Evolutionary conservation across 2,329 filamentous ascomycete species (phyloP), one percentile per base, ranked within the genome.

Genomic region (Neoarthrinium moseri): DNA sequence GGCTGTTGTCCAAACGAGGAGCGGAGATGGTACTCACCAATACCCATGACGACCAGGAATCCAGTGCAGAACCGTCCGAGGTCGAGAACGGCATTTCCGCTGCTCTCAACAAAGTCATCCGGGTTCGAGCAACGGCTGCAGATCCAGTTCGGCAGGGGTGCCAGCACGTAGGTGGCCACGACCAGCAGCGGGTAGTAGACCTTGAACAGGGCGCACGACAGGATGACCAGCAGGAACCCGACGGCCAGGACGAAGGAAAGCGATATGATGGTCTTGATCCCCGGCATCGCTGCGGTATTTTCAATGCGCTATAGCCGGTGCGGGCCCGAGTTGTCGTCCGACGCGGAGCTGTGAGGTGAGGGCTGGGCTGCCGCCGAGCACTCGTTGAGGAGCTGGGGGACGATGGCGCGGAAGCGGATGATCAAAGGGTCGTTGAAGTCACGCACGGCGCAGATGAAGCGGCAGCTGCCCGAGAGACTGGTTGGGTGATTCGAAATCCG

Each of bases 161-260:
- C 94, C 59, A 97, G 68, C 55, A 96, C 83, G 74, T 96, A 99
- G 59, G 92, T 97, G 58, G 85, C 92, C 53, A 99, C 94, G 58
- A 99, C 94, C 54, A 97, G 83, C 53, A 99, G 83, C 46, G 94
- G 91, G 61, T 94, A 89, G 81, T 95, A 99, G 71, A 90, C 89
- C 66, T 92, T 81, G 81, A 87, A 99, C 57, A 99, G 83, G 41
- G 94, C 94, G 66, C 91, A 95, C 53, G 91, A 96, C 61, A 99
- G 88, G 70, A 99, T 99, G 58, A 97, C 94, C 57, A 99, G 90
- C 61, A 99, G 89, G 75, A 99, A 99, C 60, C 94, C 94, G 61
- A 99, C 94, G 59, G 94, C 94, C 56, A 99, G 90, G 66, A 99
- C 94, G 73, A 99, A 99, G 66, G 94, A 97, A 59, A 99, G 88